Base-by-base conservation (phyloP, 2,329 filamentous ascomycete species). In the Aspergillus intermedius region DNA sequence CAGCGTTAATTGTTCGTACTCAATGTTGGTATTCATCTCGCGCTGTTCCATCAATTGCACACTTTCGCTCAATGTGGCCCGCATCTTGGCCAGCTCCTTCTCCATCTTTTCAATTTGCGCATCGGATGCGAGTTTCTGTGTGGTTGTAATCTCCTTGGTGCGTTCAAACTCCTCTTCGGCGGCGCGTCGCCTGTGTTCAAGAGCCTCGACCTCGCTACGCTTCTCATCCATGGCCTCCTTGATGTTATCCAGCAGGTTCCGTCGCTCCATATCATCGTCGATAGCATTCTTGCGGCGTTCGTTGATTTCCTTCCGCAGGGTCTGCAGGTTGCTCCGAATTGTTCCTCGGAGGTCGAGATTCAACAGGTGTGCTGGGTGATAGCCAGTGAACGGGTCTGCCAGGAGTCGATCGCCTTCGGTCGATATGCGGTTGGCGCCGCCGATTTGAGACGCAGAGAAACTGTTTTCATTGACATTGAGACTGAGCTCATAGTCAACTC, bases 41-140 rank as follows among this genome's bases (percentile, higher is more conserved):
- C 88, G 79, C 69, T 96, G 91, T 67, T 96, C 90, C 80, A 96
- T 86, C 43, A 95, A 71, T 69, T 96, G 88, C 46, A 96, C 87
- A 30, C 84, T 90, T 67, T 96, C 91, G 2, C 82, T 85, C 25
- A 96, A 75, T 9, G 85, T 86, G 2, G 86, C 81, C 39, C 91
- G 81, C 88, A 97, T 95, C 66, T 90, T 88, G 42, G 88, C 87
- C n/a, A 98, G 75, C 67, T 98, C 91, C 70, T 95, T 96, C 72
- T 98, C 93, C 86, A 96, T 94, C 75, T 93, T 93, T 71, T 98
- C 93, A 60, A 98, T 95, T 68, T 97, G 91, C 7, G 91, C 83
- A 65, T 97, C 93, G 2, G 85, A 88, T 6, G 84, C 86, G 65
- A 91, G 81, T 72, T 94, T 94, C 66, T 95, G 89, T 15, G 90